Evolutionary conservation across 768 basidiomycete species (phyloP).

Genomic region (Lactarius hatsudake): DNA sequence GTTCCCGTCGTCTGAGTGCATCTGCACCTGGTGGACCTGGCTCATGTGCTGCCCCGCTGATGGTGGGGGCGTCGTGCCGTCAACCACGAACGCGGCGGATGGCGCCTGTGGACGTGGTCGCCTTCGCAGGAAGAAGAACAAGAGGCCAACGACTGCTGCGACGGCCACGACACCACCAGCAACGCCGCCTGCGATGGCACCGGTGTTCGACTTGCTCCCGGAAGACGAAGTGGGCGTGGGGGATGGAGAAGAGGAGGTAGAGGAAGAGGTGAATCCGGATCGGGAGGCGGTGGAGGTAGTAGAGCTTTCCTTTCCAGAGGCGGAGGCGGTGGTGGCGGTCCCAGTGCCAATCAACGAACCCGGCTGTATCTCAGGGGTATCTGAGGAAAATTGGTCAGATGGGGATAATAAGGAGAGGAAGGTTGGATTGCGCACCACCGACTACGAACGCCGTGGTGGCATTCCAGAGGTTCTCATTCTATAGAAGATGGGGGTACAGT

Average conservation of each 20-base stretch:
- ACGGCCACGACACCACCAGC: conserved; percentile 5
- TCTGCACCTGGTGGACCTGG: background rate
- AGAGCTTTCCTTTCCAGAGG: too few species aligned
- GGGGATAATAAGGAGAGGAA: too few species aligned
- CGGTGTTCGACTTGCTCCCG: background rate
- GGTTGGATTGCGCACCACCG: background rate
- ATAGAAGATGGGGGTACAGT: background rate
- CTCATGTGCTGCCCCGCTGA: background rate
- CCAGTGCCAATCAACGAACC: background rate
- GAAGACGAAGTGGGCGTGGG: background rate
- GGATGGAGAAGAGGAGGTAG: background rate
- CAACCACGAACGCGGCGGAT: background rate
- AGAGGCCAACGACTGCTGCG: background rate
- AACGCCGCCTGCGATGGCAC: conserved; percentile 1
- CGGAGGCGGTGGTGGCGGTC: too few species aligned
- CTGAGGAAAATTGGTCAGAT: background rate
- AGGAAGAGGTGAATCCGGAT: background rate
- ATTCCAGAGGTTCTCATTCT: background rate
- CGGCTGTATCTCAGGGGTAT: background rate
- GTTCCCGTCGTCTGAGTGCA: background rate
- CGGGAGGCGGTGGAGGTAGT: background rate
- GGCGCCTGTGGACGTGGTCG: background rate
- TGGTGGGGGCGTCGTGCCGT: background rate
- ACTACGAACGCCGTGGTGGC: background rate
- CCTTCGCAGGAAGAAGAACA: background rate